Evolutionary conservation across 2,329 filamentous ascomycete genomes (phyloP), one percentile per base, ranked within the genome.

Genomic region (Colletotrichum cuscutae): DNA sequence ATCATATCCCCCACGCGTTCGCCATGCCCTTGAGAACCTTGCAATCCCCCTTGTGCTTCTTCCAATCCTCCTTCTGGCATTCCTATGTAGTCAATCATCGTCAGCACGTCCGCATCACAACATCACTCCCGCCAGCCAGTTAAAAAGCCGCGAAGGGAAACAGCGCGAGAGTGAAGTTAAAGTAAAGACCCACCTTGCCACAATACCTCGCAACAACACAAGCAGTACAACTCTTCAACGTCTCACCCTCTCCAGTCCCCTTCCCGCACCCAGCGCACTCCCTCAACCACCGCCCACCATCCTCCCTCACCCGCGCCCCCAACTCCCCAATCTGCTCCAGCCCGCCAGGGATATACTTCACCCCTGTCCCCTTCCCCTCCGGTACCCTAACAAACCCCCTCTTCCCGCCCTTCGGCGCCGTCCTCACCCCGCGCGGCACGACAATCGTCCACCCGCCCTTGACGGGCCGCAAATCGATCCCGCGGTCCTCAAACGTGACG

Each of bases 201-300:
- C 86, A 87, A 77, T 88, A 88, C 71, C 78, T 79, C n/a, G 80
- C 82, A 73, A 80, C 80, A 28, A 80, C 81, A 74, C 86, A 87
- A 9, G 83, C 84, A 12, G 82, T 84, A 74, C 86, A 87, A 75
- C 78, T 82, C 77, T 78, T 81, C 74, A 84, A 66, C 65, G 74
- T 77, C 11, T 76, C 77, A 5, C 32, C 71, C 69, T 73, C 74
- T 15, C 77, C 78, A 22, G 77, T 79, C 24, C 74, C 77, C 64
- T 77, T 79, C 49, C 73, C 77, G 42, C 82, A 82, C 6, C 46
- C 76, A 65, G 71, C 78, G 74, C 81, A 82, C 26, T 58, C 24
- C 74, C 60, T 61, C 57, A 64, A n/a, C 59, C 68, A 19, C 30
- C 28, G 52, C 64, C 54, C 64, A 35, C 46, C 65, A 12, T 56